phyloP scores from a whole-genome alignment of 2,329 filamentous ascomycete genomes.

The Botrytis squamosa region DNA sequence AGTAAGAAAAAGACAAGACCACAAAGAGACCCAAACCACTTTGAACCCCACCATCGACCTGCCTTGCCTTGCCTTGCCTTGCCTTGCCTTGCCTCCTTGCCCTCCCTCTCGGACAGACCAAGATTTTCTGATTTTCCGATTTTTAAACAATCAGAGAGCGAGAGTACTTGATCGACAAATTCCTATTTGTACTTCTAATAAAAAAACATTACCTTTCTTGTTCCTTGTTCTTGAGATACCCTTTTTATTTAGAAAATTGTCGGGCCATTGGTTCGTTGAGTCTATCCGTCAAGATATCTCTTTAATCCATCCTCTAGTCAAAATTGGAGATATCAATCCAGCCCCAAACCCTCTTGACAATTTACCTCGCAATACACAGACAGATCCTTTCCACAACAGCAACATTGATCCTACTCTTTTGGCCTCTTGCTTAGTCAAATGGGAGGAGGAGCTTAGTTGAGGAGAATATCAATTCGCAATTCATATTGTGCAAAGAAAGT shows the following conservation, averaged over 20 bases:
- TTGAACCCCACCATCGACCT: conserved; percentile 10
- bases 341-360: background rate
- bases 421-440: background rate
- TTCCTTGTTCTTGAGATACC: conserved; percentile 9
- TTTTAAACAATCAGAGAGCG: background rate
- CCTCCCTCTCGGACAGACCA: background rate
- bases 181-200: background rate
- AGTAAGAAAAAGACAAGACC: background rate
- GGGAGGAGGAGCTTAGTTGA: background rate
- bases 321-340: background rate
- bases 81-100: background rate
- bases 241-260: conserved; percentile 3
- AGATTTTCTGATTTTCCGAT: background rate
- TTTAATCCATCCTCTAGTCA: background rate
- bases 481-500: background rate
- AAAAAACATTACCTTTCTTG: background rate
- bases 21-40: conserved; percentile 6
- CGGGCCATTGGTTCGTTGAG: background rate
- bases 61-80: background rate
- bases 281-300: background rate
- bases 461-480: background rate
- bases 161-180: background rate
- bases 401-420: background rate
- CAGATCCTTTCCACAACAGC: background rate
- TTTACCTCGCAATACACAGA: background rate